Evolutionary conservation across 371 early-diverging fungal genomes (phyloP), one percentile per base, ranked within the genome.

Genomic region (Circinella minor): DNA sequence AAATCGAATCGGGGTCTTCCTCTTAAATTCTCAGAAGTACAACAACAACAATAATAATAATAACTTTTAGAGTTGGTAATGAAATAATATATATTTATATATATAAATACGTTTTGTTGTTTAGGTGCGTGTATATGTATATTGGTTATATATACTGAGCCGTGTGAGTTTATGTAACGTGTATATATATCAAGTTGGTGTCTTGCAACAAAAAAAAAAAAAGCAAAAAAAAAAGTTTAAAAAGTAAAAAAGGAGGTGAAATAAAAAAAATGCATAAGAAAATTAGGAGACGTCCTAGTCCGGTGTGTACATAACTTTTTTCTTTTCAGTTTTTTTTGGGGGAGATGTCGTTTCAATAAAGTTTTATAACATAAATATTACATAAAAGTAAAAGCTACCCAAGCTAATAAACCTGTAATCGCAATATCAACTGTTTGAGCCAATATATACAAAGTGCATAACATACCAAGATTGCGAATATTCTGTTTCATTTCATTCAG

Each of bases 381-480:
- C 61, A 77, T 64, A 15, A 67, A 64, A 20, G 79, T 81, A 66
- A 89, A 89, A 20, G 89, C 89, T 55, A 85, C 69, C 74, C 84
- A 89, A 36, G 89, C 83, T 2, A 89, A 73, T 2, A 81, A 74
- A 37, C 78, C 78, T 13, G 89, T 89, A 18, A 81, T 72, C 39
- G 84, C 69, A 64, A 89, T 87, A 76, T 89, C 89, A 0, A 89
- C 81, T 73, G 86, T 61, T 72, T 89, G 89, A 0, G 89, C 89
- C 37, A 85, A 55, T 2, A 86, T 72, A 71, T 89, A 89, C 27
- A 89, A 67, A 1, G 87, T 78, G 15, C 85, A 80, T 15, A 89
- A 66, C 55, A 82, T 86, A 36, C 87, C 84, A 36, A 89, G 67
- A 68, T 79, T 68, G 17, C 81, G 76, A 10, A 86, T 77, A 55